phyloP scores from a whole-genome alignment of 2,329 filamentous ascomycete genomes.

The Alternaria viburni region DNA sequence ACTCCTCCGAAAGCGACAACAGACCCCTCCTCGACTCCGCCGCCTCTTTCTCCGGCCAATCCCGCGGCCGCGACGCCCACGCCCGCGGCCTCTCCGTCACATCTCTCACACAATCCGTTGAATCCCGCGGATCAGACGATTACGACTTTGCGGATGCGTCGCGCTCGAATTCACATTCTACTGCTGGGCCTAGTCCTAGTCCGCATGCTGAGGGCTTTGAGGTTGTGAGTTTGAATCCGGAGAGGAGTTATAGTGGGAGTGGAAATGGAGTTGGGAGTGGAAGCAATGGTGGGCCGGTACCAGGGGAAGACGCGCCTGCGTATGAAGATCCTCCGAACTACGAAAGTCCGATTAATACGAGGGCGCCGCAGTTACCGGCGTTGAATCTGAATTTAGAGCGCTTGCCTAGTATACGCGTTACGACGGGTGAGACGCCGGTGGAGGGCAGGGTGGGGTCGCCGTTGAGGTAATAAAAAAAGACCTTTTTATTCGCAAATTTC shows the following conservation, averaged over 20 bases:
- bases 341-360: slow-evolving; percentile 48
- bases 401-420: slow-evolving; percentile 54
- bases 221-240: slow-evolving; percentile 48
- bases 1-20: slow-evolving; percentile 75
- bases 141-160: slow-evolving; percentile 38
- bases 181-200: slow-evolving; percentile 1
- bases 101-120: slow-evolving; percentile 47
- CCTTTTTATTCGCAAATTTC: too few relatives aligned
- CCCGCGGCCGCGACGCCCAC: slow-evolving; percentile 41
- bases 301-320: slow-evolving; percentile 44
- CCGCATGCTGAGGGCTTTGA: slow-evolving; percentile 50
- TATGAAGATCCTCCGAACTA: slow-evolving; percentile 59
- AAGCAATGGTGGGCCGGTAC: background rate
- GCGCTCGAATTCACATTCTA: slow-evolving; percentile 25
- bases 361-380: slow-evolving; percentile 44
- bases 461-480: slow-evolving; percentile 12
- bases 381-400: slow-evolving; percentile 50
- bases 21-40: slow-evolving; percentile 74
- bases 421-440: slow-evolving; percentile 40
- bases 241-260: slow-evolving; percentile 42
- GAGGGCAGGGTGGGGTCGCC: slow-evolving; percentile 18
- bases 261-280: slow-evolving; percentile 10
- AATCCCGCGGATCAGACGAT: slow-evolving; percentile 48
- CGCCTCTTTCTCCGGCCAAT: slow-evolving; percentile 63
- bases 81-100: slow-evolving; percentile 52